Percentiles rank a stretch among this genome's conserved stretches.
These are phyloP conservation scores for Plasmodium vivax DNA, from an alignment of 169 alveolate genomes.

Conservation along the genomic window DNA sequence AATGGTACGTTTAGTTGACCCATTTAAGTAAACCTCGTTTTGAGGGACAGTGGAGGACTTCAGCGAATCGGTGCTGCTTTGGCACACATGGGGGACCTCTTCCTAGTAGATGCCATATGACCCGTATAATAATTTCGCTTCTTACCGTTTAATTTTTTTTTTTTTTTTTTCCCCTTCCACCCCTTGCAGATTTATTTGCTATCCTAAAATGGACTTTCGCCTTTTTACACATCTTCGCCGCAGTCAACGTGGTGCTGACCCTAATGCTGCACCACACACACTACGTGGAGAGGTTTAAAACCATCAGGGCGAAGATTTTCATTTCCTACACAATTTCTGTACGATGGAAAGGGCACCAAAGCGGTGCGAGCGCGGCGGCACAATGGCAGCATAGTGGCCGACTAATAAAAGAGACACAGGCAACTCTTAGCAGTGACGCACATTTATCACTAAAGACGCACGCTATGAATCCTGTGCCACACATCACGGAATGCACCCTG, in stretches of 20 bases:
- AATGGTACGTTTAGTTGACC: conserved; percentile 9
- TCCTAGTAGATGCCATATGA: neutral
- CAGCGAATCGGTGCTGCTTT: neutral
- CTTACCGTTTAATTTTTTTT: neutral
- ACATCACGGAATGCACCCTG: neutral
- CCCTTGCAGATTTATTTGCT: conserved; percentile 27
- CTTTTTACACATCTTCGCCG: conserved; percentile 42
- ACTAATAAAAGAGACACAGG: neutral
- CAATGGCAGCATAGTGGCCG: neutral
- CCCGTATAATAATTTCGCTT: neutral
- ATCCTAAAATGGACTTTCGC: conserved; percentile 29
- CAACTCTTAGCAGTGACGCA: neutral
- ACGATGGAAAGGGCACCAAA: neutral
- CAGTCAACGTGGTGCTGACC: conserved; percentile 21
- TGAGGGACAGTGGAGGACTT: neutral
- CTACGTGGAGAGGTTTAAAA: conserved; percentile 31
- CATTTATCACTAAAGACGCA: neutral
- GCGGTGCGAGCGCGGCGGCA: neutral
- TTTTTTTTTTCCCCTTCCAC: neutral
- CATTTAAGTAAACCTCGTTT: neutral
- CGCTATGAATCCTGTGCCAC: neutral
- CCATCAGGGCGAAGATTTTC: conserved; percentile 12
- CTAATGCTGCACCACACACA: conserved; percentile 34
- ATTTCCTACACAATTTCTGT: conserved; percentile 14
- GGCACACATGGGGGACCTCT: neutral